A percentile compares a stretch with the other conserved stretches of the same genome.
phyloP scores from a whole-genome alignment of 371 early-diverging fungal species.

The Rhizopus delemar region DNA sequence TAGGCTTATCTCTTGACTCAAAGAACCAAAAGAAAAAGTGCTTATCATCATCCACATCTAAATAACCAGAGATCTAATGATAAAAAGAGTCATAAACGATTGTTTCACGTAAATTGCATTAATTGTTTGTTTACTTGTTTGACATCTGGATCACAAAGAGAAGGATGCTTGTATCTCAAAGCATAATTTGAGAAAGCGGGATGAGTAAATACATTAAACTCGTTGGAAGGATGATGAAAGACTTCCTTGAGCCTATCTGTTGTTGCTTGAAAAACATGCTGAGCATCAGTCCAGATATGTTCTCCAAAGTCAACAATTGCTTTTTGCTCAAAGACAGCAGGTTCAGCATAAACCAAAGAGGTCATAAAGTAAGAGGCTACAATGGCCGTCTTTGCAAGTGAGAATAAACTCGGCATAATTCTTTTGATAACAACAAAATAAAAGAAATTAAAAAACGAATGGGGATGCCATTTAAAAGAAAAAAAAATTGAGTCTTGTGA shows the following conservation, averaged over 20 bases:
- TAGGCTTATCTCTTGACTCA: slow-evolving; percentile 68
- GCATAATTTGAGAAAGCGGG: slow-evolving; percentile 72
- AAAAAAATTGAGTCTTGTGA: too few species aligned
- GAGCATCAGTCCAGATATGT: slow-evolving; percentile 30
- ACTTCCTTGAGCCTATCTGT: slow-evolving; percentile 25
- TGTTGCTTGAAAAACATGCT: slow-evolving; percentile 20
- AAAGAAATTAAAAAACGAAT: too few species aligned
- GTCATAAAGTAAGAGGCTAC: slow-evolving; percentile 19
- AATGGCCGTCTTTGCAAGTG: slow-evolving; percentile 5
- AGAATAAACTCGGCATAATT: slow-evolving; percentile 1
- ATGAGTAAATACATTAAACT: slow-evolving; percentile 49
- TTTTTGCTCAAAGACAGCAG: slow-evolving; percentile 29
- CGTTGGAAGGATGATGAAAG: slow-evolving; percentile 19
- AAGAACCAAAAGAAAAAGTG: slow-evolving; percentile 78
- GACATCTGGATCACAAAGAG: slow-evolving; percentile 51
- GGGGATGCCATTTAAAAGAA: too few species aligned
- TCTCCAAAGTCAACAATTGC: slow-evolving; percentile 24
- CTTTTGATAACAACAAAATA: too few species aligned
- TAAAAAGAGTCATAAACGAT: not conserved
- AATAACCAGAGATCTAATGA: slow-evolving; percentile 71
- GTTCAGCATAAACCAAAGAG: slow-evolving; percentile 23
- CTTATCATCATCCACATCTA: slow-evolving; percentile 67
- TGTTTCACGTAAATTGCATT: not conserved
- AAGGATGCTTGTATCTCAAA: slow-evolving; percentile 72
- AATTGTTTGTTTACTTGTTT: slow-evolving; percentile 27